These are phyloP conservation scores for Exophiala phaeomuriformis DNA, from an alignment of 2,329 filamentous ascomycete genomes.

Conservation along the genomic window DNA sequence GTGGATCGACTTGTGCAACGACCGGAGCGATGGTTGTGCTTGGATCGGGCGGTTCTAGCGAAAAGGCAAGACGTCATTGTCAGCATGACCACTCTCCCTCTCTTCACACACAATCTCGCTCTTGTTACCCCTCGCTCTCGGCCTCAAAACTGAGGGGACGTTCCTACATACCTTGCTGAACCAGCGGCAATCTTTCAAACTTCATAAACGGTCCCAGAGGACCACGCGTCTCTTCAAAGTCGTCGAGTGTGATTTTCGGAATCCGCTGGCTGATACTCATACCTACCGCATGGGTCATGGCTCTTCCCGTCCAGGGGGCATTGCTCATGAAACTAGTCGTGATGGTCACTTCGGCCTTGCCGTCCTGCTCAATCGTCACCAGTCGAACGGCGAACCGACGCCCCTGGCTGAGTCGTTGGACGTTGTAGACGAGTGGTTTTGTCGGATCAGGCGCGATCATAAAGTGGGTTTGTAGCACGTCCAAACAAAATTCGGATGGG, in stretches of 20 bases:
- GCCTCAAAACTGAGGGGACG: no score
- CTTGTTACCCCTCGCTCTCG: no score
- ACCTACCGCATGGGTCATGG: conserved; percentile 19
- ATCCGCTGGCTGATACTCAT: conserved; percentile 9
- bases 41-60: conserved; percentile 5
- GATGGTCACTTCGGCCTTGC: conserved; percentile 10
- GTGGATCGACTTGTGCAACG: conserved; percentile 21
- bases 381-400: conserved; percentile 21
- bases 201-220: conserved; percentile 24
- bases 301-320: conserved; percentile 17
- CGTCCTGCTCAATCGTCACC: conserved; percentile 20
- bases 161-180: conserved; percentile 11
- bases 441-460: conserved; percentile 17
- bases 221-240: conserved; percentile 15
- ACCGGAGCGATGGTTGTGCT: conserved; percentile 18
- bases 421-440: conserved; percentile 17
- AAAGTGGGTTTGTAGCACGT: conserved; percentile 24
- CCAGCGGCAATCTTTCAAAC: conserved; percentile 23
- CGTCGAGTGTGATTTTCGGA: conserved; percentile 23
- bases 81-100: no score
- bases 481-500: conserved; percentile 17
- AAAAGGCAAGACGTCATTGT: not conserved
- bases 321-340: conserved; percentile 21
- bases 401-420: conserved; percentile 22
- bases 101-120: no score